Base-by-base conservation (phyloP, 495 filamentous ascomycete species). In the Talaromyces trachyspermus region DNA sequence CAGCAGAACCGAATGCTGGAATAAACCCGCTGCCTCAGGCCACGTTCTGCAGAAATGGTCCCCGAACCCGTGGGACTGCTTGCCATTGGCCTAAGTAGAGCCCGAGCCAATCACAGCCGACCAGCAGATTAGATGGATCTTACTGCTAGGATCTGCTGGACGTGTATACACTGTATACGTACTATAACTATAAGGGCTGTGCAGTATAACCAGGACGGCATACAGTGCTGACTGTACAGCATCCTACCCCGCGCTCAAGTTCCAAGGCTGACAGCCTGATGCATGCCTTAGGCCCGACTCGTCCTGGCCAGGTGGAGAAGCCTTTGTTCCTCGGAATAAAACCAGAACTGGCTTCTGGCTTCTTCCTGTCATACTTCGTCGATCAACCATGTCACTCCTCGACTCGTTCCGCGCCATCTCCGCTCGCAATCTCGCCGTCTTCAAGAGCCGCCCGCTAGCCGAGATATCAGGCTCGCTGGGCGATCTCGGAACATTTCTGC, bases 391-490 rank as follows among this genome's bases (percentile, higher is more conserved):
- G 44, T 37, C 30, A 8, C 20, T 33, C 42, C 14, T 45, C 17
- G 50, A 54, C 40, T 56, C 60, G 4, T 43, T 69, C 17, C 59
- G 60, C 8, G 59, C 64, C 38, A 64, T 70, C 33, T 59, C 58
- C 32, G 40, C 45, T 1, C 47, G 47, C 54, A 81, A 82, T 55
- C 50, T 72, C 48, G 53, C 58, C 17, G 73, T 68, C 14, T 65
- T 88, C 53, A 68, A 62, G 26, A 54, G 45, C 9, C 64, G 76
- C 33, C 86, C 88, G 54, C 67, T 89, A 14, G 71, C 83, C 20
- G 91, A 97, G 69, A 81, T 97, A 51, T 90, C 89, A 9, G 91
- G 91, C 35, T 83, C 89, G 0, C 72, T 97, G 11, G 91, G 91
- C 46, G 91, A 97, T 64, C 72, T 95, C 14, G 91, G 91, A 20